These are phyloP conservation scores for Sarocladiaceae sp. DNA, from an alignment of 2,329 filamentous ascomycete species.

Conservation along the genomic window DNA sequence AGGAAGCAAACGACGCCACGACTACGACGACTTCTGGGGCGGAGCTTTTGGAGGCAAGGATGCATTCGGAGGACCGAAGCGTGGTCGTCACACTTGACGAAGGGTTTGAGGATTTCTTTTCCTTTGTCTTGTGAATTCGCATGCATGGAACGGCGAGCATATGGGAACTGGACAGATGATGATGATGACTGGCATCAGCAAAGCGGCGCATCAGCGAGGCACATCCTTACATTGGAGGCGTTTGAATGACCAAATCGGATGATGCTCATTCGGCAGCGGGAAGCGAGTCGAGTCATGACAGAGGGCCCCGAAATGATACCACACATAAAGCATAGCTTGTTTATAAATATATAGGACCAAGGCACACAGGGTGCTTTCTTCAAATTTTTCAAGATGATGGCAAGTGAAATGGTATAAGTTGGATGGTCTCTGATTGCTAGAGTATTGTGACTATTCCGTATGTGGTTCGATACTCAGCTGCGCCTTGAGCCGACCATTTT, in stretches of 20 bases:
- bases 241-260: constrained; percentile 20
- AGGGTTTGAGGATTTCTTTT: no score
- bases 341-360: not conserved
- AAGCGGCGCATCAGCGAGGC: constrained; percentile 1
- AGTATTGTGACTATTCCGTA: not conserved
- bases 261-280: not conserved
- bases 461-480: constrained; percentile 11
- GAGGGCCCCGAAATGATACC: constrained; percentile 1
- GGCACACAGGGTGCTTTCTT: not conserved
- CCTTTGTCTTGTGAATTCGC: not conserved
- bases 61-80: constrained; percentile 47
- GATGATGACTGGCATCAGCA: constrained; percentile 30
- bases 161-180: constrained; percentile 20
- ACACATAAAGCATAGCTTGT: constrained; percentile 24
- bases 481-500: constrained; percentile 28
- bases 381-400: constrained; percentile 2
- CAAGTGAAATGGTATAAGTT: no score
- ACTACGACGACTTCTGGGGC: constrained; percentile 73
- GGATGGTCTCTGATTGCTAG: no score
- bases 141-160: constrained; percentile 5
- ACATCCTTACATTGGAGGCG: constrained; percentile 25
- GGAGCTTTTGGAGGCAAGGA: constrained; percentile 63
- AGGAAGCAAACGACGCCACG: constrained; percentile 69
- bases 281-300: constrained; percentile 5
- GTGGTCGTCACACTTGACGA: constrained; percentile 41